Conservation (phyloP, 768 basidiomycete species). For the Suillus tomentosus region DNA sequence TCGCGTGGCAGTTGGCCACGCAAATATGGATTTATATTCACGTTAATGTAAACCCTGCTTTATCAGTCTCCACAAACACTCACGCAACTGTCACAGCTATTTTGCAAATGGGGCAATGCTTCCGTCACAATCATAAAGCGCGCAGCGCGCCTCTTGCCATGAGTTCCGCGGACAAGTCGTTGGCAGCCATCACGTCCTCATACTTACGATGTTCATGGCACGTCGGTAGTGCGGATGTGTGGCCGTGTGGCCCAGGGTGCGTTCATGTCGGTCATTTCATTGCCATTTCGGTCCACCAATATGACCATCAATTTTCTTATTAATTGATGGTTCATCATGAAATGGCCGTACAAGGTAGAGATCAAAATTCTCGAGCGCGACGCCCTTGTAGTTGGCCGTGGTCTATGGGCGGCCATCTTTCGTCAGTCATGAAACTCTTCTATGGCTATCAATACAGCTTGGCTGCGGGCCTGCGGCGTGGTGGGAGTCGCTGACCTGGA, state of each 20-base stretch:
- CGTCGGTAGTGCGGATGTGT: neutral
- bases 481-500: neutral
- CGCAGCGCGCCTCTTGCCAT: neutral
- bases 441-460: neutral
- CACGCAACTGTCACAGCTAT: neutral
- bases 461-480: neutral
- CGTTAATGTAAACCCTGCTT: neutral
- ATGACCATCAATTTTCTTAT: neutral
- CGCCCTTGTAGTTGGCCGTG: neutral
- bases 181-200: neutral
- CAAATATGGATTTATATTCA: neutral
- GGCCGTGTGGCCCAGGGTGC: neutral
- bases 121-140: neutral
- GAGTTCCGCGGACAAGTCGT: slow-evolving; percentile 4
- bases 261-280: neutral
- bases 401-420: neutral
- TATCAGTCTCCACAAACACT: neutral
- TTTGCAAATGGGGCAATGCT: neutral
- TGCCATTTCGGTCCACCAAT: neutral
- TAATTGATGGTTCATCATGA: neutral
- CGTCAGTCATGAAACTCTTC: neutral
- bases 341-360: neutral
- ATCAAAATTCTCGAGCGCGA: neutral
- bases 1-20: neutral
- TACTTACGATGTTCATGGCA: neutral